Percentiles rank a stretch among this genome's conserved stretches.
phyloP scores from a whole-genome alignment of 257 asterid species.

The Primulina eburnea region DNA sequence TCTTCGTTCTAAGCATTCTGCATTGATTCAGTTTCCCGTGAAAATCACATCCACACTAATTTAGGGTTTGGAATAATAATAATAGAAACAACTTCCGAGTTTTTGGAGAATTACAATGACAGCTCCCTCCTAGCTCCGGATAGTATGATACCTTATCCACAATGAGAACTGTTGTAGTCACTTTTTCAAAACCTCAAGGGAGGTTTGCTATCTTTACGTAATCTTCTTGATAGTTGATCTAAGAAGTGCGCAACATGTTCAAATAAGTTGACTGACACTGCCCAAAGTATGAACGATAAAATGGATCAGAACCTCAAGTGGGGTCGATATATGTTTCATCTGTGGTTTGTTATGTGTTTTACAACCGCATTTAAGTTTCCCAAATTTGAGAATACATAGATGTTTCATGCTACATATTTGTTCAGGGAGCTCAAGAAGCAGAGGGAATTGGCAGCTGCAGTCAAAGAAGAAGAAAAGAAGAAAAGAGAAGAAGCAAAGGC shows the following conservation, averaged over 20 bases:
- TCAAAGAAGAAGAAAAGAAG: constrained; percentile 93
- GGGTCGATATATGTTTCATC: background rate
- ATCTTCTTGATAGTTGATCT: background rate
- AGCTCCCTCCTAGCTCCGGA: too few species aligned
- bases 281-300: background rate
- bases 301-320: background rate
- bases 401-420: constrained; percentile 8
- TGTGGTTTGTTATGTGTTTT: background rate
- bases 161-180: background rate
- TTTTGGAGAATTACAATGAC: background rate
- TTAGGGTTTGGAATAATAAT: background rate
- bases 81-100: background rate
- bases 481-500: constrained; percentile 99
- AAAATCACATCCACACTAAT: background rate
- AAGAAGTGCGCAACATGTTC: background rate
- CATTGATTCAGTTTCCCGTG: background rate
- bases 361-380: background rate
- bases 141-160: background rate
- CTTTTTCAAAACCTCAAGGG: background rate
- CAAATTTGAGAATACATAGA: background rate
- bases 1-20: background rate
- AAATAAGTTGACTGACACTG: background rate
- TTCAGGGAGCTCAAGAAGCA: constrained; percentile 88
- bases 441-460: constrained; percentile 75
- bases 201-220: background rate